Conservation (phyloP, 1,284 basidiomycete species). For the Trametes versicolor region DNA sequence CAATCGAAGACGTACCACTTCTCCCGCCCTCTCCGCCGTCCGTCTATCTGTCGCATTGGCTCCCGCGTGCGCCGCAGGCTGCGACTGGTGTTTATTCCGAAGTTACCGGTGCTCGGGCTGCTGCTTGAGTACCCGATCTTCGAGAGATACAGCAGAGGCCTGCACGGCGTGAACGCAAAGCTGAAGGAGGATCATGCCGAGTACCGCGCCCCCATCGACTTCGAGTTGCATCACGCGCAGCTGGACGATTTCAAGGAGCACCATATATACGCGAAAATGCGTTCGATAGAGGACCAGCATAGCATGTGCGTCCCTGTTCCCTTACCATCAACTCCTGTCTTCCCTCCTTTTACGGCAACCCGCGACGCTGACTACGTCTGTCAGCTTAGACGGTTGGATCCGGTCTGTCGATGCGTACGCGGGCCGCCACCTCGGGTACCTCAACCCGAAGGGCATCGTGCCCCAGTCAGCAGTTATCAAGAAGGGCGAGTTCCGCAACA, state of each 20-base stretch:
- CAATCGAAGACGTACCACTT: constrained; percentile 74
- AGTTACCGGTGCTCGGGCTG: constrained; percentile 95
- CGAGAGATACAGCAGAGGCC: constrained; percentile 78
- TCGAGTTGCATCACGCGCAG: constrained; percentile 66
- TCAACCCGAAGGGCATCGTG: constrained; percentile 78
- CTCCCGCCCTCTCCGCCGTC: constrained; percentile 2
- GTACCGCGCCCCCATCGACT: constrained; percentile 76
- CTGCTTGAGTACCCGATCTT: constrained; percentile 95
- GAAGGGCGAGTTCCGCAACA: constrained; percentile 64
- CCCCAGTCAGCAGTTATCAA: constrained; percentile 73
- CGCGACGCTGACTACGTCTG: not conserved
- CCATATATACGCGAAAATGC: constrained; percentile 87
- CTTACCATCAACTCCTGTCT: too few relatives aligned
- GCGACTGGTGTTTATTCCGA: constrained; percentile 88
- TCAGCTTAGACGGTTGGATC: constrained; percentile 82
- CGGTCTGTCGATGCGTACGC: constrained; percentile 73
- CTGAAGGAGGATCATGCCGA: constrained; percentile 60
- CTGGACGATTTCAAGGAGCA: constrained; percentile 87
- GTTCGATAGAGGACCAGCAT: constrained; percentile 82
- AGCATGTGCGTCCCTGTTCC: constrained; percentile 70
- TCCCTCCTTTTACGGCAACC: not conserved
- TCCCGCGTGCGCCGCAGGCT: constrained; percentile 56
- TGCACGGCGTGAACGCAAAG: constrained; percentile 69
- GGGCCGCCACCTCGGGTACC: constrained; percentile 74
- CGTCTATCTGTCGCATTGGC: too few relatives aligned